Evolutionary conservation across 148 eudicot species (phyloP).

Genomic region (Camellia granthamiana): DNA sequence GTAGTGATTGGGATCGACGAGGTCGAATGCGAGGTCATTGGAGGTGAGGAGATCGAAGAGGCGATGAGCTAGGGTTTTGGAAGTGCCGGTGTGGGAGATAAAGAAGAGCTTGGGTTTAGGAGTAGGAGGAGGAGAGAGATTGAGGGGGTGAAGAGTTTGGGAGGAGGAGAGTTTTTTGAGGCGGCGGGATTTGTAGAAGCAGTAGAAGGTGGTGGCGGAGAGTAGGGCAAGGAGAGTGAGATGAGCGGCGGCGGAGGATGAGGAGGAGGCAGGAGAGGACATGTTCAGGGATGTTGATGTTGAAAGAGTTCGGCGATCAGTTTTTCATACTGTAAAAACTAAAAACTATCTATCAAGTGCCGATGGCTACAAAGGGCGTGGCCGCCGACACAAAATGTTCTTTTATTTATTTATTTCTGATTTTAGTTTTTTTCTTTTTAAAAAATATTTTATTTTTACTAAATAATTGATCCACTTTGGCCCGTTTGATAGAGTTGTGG

Average conservation of each 20-base stretch:
- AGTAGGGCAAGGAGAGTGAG: constrained; percentile 69
- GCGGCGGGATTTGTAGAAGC: constrained; percentile 76
- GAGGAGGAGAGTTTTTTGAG: constrained; percentile 23
- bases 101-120: constrained; percentile 61
- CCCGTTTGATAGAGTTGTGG: no score
- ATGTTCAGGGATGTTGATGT: background rate
- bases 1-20: constrained; percentile 59
- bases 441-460: no score
- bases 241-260: constrained; percentile 37
- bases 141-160: constrained; percentile 22
- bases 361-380: no score
- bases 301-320: no score
- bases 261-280: constrained; percentile 32
- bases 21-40: constrained; percentile 45
- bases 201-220: constrained; percentile 77
- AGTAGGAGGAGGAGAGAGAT: constrained; percentile 20
- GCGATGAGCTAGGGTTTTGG: constrained; percentile 76
- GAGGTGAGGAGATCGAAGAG: constrained; percentile 47
- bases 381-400: no score
- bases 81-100: constrained; percentile 67
- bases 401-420: no score
- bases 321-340: no score
- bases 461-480: no score
- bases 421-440: no score
- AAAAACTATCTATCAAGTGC: no score